These are phyloP conservation scores for Aurifilum marmelostoma DNA, from an alignment of 2,329 filamentous ascomycete species.

Conservation along the genomic window DNA sequence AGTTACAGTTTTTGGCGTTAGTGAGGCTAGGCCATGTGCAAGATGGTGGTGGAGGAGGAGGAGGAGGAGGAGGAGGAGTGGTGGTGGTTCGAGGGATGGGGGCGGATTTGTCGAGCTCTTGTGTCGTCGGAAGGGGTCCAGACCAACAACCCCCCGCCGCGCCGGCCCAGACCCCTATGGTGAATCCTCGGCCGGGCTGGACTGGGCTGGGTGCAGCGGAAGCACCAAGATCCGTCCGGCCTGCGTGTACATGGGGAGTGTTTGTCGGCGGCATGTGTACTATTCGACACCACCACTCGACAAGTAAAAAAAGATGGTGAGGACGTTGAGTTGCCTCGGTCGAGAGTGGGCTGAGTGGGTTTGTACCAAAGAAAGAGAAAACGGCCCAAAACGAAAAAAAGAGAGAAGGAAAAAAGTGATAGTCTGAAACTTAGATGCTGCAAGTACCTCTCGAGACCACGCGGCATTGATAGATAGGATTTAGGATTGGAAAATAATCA, in stretches of 20 bases:
- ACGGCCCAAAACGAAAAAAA: neutral
- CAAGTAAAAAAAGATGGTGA: too few species aligned
- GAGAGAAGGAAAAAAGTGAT: neutral
- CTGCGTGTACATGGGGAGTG: too few species aligned
- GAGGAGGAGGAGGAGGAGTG: too few species aligned
- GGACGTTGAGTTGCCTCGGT: too few species aligned
- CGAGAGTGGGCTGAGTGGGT: too few species aligned
- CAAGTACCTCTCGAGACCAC: too few species aligned
- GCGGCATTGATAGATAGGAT: neutral
- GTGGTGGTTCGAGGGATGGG: too few species aligned
- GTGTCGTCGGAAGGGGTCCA: neutral
- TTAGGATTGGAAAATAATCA: neutral
- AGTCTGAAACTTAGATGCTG: too few species aligned
- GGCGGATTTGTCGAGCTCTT: neutral
- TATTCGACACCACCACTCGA: too few species aligned
- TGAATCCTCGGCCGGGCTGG: neutral
- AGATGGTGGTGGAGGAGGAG: neutral
- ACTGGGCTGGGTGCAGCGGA: constrained; percentile 16
- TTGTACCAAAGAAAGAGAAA: too few species aligned
- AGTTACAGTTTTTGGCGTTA: neutral
- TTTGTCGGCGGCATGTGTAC: too few species aligned
- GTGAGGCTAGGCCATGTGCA: too few species aligned
- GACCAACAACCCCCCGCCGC: constrained; percentile 5
- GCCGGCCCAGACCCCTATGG: neutral
- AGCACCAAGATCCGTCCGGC: constrained; percentile 10